phyloP scores from a whole-genome alignment of 2,329 filamentous ascomycete species.

The Claviceps arundinis region DNA sequence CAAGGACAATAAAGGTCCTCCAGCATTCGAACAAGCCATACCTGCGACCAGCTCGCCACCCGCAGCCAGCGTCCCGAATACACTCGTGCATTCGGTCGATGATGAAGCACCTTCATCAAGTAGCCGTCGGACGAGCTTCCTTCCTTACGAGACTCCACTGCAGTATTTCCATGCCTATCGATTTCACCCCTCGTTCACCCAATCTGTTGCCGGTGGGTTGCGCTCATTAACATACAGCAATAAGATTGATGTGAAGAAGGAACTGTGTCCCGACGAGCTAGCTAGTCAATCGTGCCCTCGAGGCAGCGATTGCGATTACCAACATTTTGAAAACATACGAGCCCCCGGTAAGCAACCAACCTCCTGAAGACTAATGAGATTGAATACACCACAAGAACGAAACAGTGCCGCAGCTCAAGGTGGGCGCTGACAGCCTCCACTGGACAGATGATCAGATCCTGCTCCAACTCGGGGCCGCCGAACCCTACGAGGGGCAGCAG shows the following conservation, averaged over 20 bases:
- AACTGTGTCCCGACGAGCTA: conserved; percentile 66
- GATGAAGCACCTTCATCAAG: conserved; percentile 12
- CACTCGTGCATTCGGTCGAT: neutral
- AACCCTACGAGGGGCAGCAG: conserved; percentile 48
- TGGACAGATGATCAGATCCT: conserved; percentile 58
- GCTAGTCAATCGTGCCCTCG: conserved; percentile 55
- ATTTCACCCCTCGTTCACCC: conserved; percentile 66
- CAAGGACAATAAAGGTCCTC: neutral
- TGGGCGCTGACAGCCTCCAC: conserved; percentile 33
- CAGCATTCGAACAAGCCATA: neutral
- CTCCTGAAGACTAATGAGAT: conserved; percentile 7
- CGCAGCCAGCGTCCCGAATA: neutral
- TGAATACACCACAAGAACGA: conserved; percentile 6
- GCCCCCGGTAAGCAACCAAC: conserved; percentile 23
- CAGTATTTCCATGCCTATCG: conserved; percentile 76
- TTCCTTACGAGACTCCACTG: conserved; percentile 72
- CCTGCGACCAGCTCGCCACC: neutral
- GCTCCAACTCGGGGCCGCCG: conserved; percentile 54
- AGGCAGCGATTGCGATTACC: conserved; percentile 55
- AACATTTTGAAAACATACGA: conserved; percentile 54
- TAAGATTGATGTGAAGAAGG: conserved; percentile 62
- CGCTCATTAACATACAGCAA: conserved; percentile 90
- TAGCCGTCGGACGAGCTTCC: conserved; percentile 13
- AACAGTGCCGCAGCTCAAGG: conserved; percentile 13
- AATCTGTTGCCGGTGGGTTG: conserved; percentile 60